phyloP scores from a whole-genome alignment of 192 early-diverging fungal species.

The Fimicolochytrium jonesii region DNA sequence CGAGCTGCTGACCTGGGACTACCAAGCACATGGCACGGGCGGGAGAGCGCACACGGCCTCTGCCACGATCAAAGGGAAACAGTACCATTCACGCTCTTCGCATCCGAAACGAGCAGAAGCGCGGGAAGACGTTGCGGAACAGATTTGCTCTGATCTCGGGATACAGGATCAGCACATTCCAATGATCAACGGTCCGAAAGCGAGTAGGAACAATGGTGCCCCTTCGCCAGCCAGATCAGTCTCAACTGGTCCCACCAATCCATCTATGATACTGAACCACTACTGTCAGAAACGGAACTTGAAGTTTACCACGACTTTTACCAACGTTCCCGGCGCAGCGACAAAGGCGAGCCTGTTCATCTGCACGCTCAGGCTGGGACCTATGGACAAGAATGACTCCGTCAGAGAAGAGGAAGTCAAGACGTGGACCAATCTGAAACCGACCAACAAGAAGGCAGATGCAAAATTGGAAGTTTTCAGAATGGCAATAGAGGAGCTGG shows the following conservation, averaged over 20 bases:
- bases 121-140: constrained; percentile 15
- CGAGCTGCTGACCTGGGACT: not conserved
- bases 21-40: not conserved
- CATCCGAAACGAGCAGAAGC: constrained; percentile 9
- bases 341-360: not conserved
- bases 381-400: no score
- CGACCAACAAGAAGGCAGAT: not conserved
- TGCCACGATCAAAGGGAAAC: not conserved
- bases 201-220: not conserved
- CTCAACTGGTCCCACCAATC: not conserved
- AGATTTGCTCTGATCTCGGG: not conserved
- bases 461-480: constrained; percentile 4
- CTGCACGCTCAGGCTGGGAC: no score
- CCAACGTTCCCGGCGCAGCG: not conserved
- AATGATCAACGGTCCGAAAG: no score
- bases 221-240: not conserved
- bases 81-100: not conserved
- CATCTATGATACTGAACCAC: constrained; percentile 2
- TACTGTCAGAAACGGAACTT: not conserved
- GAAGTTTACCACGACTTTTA: not conserved
- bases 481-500: not conserved
- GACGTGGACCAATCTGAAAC: not conserved
- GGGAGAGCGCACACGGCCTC: not conserved
- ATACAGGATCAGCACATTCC: not conserved
- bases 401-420: not conserved